These are phyloP conservation scores for Royoungia palumana DNA, from an alignment of 768 basidiomycete species.

Conservation along the genomic window DNA sequence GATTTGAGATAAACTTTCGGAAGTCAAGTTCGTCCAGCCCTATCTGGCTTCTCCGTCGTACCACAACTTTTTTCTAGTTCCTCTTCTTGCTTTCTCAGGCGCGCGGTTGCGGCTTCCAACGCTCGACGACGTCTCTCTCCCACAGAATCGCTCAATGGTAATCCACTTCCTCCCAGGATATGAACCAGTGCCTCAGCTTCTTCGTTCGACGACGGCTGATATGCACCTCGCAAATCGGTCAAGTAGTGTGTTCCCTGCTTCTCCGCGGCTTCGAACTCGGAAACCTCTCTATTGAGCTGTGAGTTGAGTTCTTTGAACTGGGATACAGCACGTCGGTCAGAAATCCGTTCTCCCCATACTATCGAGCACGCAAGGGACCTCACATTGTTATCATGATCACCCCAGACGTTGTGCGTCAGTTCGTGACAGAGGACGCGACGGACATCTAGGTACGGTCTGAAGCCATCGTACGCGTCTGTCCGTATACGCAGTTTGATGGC, in stretches of 20 bases:
- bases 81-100: constrained; percentile 63
- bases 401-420: constrained; percentile 71
- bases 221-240: constrained; percentile 32
- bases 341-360: neutral
- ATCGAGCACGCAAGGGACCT: constrained; percentile 20
- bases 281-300: constrained; percentile 67
- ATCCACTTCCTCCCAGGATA: constrained; percentile 50
- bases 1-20: too few species aligned
- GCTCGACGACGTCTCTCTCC: constrained; percentile 57
- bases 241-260: constrained; percentile 55
- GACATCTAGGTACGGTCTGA: constrained; percentile 60
- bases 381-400: constrained; percentile 71
- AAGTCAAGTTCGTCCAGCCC: neutral
- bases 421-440: constrained; percentile 75
- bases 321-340: constrained; percentile 19
- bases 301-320: constrained; percentile 77
- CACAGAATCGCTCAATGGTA: constrained; percentile 38
- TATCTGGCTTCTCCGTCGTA: constrained; percentile 33
- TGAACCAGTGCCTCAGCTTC: constrained; percentile 53
- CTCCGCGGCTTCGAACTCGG: constrained; percentile 57
- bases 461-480: constrained; percentile 71
- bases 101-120: constrained; percentile 58
- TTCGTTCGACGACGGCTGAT: constrained; percentile 52
- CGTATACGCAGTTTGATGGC: constrained; percentile 66
- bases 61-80: constrained; percentile 72